Conservation (phyloP, 805 yeast genomes). For the Ogataea pignaliae region DNA sequence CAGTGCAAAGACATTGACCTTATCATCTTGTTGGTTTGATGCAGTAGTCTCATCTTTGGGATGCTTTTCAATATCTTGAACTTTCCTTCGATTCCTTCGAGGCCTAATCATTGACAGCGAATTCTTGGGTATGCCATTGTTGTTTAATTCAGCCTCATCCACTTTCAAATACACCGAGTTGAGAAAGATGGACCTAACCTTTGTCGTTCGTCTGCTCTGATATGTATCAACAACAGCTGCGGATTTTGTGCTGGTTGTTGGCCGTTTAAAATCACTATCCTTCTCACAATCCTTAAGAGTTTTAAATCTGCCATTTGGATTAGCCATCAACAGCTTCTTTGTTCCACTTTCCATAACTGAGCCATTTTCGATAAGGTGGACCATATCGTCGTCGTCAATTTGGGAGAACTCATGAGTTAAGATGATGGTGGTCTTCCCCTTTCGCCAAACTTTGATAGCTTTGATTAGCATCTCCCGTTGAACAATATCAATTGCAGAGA, state of each 20-base stretch:
- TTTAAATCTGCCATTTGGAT: conserved; percentile 4
- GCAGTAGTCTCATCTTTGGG: conserved; percentile 3
- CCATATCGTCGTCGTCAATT: conserved; percentile 52
- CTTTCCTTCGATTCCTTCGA: background rate
- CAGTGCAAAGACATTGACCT: conserved; percentile 28
- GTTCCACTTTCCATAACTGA: conserved; percentile 41
- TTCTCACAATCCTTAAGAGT: conserved; percentile 2
- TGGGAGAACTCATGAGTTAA: conserved; percentile 73
- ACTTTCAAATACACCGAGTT: background rate
- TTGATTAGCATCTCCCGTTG: conserved; percentile 43
- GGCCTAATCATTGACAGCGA: background rate
- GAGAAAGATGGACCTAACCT: background rate
- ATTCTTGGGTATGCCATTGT: background rate
- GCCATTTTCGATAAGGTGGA: conserved; percentile 61
- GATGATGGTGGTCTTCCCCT: conserved; percentile 68
- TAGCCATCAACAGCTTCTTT: conserved; percentile 29
- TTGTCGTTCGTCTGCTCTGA: background rate
- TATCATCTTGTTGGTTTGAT: conserved; percentile 15
- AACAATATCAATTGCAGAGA: conserved; percentile 69
- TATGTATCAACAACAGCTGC: background rate
- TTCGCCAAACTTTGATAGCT: conserved; percentile 56
- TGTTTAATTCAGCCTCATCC: background rate
- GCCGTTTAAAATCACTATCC: background rate
- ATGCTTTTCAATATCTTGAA: conserved; percentile 9
- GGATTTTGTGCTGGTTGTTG: background rate